Percentiles rank a stretch among this genome's conserved stretches.
Evolutionary conservation across 2,329 filamentous ascomycete genomes (phyloP).

Genomic region (Aureobasidium sp.): DNA sequence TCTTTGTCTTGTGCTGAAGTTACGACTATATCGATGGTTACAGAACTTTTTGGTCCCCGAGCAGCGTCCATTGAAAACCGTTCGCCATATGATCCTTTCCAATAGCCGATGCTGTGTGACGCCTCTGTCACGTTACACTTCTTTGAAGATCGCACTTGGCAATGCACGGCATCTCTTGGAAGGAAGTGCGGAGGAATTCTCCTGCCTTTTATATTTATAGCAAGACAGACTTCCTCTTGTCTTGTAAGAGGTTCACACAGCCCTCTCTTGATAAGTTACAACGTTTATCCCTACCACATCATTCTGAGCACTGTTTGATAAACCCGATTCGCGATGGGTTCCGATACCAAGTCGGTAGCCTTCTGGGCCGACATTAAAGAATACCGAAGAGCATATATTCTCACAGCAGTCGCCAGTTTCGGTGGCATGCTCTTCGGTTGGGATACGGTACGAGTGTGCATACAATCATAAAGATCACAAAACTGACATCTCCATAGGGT

Average conservation of each 20-base stretch:
- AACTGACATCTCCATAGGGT: conserved; percentile 15
- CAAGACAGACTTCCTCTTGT: background rate
- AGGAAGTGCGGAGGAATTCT: background rate
- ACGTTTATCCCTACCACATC: background rate
- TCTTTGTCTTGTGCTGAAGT: background rate
- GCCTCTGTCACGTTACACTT: background rate
- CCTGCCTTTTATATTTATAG: background rate
- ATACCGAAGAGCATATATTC: conserved; percentile 35
- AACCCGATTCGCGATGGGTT: background rate
- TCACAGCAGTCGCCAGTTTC: conserved; percentile 38
- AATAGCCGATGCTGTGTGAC: background rate
- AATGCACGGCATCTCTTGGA: background rate
- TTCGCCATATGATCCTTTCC: background rate
- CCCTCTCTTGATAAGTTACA: background rate
- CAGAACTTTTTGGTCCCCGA: background rate
- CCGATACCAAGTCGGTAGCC: background rate
- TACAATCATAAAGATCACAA: background rate
- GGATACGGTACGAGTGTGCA: conserved; percentile 23
- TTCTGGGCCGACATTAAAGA: conserved; percentile 33
- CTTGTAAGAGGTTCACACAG: background rate
- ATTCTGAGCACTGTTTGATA: background rate
- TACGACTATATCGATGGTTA: background rate
- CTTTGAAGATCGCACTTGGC: background rate
- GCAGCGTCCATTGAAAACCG: background rate
- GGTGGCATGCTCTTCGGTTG: conserved; percentile 37